Conservation (phyloP, 345 rosid species). For the Murraya paniculata region DNA sequence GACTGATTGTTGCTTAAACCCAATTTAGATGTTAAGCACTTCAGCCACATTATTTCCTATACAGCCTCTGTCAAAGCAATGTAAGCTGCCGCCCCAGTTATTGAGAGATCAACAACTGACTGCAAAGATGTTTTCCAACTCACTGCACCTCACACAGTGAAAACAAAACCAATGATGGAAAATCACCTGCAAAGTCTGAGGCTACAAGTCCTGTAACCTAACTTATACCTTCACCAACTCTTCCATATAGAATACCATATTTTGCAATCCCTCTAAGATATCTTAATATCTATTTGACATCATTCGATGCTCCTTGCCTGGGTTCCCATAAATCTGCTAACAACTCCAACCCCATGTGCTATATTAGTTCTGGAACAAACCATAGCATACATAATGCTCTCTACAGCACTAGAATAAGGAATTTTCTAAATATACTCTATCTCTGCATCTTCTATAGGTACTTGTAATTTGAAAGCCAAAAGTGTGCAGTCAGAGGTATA, state of each 20-base stretch:
- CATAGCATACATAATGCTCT: too few species aligned
- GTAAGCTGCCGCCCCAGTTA: background rate
- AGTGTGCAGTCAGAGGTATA: too few species aligned
- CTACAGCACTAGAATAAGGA: too few species aligned
- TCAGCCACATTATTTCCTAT: background rate
- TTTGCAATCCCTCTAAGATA: background rate
- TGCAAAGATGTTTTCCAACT: background rate
- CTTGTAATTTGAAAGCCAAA: too few species aligned
- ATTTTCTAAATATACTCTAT: too few species aligned
- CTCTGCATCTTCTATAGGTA: too few species aligned
- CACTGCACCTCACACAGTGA: background rate
- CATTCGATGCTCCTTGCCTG: too few species aligned
- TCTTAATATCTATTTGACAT: too few species aligned
- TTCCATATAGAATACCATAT: background rate
- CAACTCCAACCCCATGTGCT: too few species aligned
- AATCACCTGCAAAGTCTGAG: background rate
- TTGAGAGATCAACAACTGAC: background rate
- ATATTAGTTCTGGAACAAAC: too few species aligned
- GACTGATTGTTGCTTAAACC: too few species aligned
- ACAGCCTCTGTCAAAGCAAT: background rate
- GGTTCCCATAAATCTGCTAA: too few species aligned
- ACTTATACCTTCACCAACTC: fast-evolving
- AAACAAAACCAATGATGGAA: background rate
- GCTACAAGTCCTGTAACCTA: background rate
- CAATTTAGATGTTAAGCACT: background rate